A percentile compares a stretch with the other conserved stretches of the same genome.
Conservation (phyloP, 1,284 basidiomycete genomes). For the Rhodotorula glutinis region DNA sequence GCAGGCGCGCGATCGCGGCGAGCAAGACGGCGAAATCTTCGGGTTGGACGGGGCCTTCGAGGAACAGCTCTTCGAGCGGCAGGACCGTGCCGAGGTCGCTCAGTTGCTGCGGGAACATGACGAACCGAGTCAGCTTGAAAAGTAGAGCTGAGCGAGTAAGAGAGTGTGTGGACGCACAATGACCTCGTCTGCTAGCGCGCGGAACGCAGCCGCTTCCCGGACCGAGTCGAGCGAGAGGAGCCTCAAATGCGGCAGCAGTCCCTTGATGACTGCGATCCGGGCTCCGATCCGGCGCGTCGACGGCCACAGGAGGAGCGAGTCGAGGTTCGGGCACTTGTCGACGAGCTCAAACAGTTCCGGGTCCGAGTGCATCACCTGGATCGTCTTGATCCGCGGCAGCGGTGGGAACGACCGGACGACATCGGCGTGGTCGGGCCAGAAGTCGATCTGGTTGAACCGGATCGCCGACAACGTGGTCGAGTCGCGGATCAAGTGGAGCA, state of each 20-base stretch:
- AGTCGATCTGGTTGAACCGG: constrained; percentile 31
- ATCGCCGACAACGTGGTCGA: constrained; percentile 14
- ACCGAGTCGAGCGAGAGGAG: constrained; percentile 38
- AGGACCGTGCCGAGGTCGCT: not conserved
- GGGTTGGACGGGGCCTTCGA: constrained; percentile 26
- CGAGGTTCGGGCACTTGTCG: constrained; percentile 20
- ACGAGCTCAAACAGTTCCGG: constrained; percentile 20
- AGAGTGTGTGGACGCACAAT: constrained; percentile 4
- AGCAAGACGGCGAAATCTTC: constrained; percentile 22
- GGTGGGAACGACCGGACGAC: not conserved
- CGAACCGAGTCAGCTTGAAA: too few relatives aligned
- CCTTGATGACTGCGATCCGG: constrained; percentile 10
- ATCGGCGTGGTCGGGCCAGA: not conserved
- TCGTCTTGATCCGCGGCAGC: constrained; percentile 17
- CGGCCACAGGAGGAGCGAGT: constrained; percentile 37
- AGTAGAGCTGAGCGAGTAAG: not conserved
- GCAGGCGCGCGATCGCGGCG: constrained; percentile 11
- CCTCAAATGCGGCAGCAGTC: constrained; percentile 21
- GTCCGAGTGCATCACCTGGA: constrained; percentile 36
- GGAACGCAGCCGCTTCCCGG: constrained; percentile 19
- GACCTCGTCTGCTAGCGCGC: constrained; percentile 19
- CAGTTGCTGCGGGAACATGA: constrained; percentile 3
- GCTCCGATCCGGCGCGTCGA: constrained; percentile 14
- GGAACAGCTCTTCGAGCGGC: constrained; percentile 38
- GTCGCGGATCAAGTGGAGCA: constrained; percentile 7